Base-by-base conservation (phyloP, 257 asterid species). In the Salvia hispanica region DNA sequence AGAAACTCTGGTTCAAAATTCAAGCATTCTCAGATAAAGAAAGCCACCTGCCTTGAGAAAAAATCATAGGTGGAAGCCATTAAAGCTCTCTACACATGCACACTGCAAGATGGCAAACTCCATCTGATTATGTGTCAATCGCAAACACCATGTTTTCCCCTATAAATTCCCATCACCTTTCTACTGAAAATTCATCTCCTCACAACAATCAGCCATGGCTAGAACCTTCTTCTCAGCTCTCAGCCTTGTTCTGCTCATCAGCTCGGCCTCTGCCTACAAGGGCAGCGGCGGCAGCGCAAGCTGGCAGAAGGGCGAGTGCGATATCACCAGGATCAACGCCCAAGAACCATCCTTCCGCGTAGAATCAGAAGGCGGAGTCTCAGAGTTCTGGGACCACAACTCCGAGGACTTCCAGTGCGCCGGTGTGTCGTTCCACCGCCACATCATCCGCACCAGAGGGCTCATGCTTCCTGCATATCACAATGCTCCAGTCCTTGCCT, bases 341-440 rank as follows among this genome's bases (percentile, higher is more conserved):
- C 83, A 34, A 12, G 79, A 85, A 57, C 86, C 95, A 2, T 36
- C 81, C 0, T 59, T 21, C 3, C 61, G 69, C 13, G 40, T 81
- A 15, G 61, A 75, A 21, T 80, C 95, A 0, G 93, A 90, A 44
- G 96, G 81, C 51, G 95, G 96, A 6, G 42, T 15, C 0, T 67
- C 87, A 0, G 91, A 87, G 71, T 72, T 77, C 68, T 87, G 88
- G 88, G 88, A 87, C 7, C 67, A 73, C 64, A 74, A 74, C 42
- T 45, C 45, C 51, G 68, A 77, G 0, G 91, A 87, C 10, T 82
- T 83, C 85, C 83, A 52, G 9, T 90, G 95, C 60, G 90, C 87
- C 34, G 91, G 93, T 1, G 94, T 79, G 0, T 69, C 89, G 3
- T 2, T 86, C 28, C 72, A 69, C 47, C 92, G 89, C 54, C 89